These are phyloP conservation scores for Aspergillus quadricinctus DNA, from an alignment of 2,329 filamentous ascomycete species.

Conservation along the genomic window DNA sequence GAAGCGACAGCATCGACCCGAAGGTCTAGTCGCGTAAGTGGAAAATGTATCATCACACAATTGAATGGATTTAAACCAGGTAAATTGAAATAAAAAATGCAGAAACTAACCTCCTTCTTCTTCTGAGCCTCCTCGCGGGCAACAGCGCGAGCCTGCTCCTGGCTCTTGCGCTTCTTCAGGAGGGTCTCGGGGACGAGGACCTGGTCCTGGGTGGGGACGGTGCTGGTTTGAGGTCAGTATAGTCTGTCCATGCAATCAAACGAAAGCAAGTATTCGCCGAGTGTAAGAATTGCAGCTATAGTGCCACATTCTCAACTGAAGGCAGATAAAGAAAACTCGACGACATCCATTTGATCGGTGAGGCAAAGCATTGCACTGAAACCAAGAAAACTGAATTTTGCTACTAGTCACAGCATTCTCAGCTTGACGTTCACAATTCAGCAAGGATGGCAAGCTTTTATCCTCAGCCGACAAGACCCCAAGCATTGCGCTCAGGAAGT, in stretches of 20 bases:
- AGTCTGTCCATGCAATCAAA: conserved; percentile 67
- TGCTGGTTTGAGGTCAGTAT: conserved; percentile 68
- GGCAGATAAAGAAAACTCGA: conserved; percentile 68
- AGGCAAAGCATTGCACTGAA: conserved; percentile 40
- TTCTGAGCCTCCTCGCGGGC: conserved; percentile 73
- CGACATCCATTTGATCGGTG: conserved; percentile 74
- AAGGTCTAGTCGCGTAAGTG: conserved; percentile 81
- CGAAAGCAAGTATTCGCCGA: conserved; percentile 67
- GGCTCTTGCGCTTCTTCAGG: conserved; percentile 99
- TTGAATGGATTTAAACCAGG: conserved; percentile 21
- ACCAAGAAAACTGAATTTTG: conserved; percentile 1
- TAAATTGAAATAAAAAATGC: conserved; percentile 8
- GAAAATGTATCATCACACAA: conserved; percentile 83
- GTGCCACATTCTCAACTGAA: conserved; percentile 84
- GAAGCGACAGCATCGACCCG: conserved; percentile 89
- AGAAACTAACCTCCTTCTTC: conserved; percentile 77
- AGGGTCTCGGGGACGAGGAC: conserved; percentile 98
- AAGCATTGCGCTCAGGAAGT: conserved; percentile 49
- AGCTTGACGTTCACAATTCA: conserved; percentile 23
- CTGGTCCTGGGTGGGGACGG: conserved; percentile 90
- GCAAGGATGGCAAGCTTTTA: conserved; percentile 29
- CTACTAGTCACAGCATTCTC: conserved; percentile 26
- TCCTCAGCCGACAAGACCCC: conserved; percentile 78
- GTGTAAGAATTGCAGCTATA: conserved; percentile 87
- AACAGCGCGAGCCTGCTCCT: conserved; percentile 97